Conservation (phyloP, 257 asterid species). For the Solanum habrochaites region DNA sequence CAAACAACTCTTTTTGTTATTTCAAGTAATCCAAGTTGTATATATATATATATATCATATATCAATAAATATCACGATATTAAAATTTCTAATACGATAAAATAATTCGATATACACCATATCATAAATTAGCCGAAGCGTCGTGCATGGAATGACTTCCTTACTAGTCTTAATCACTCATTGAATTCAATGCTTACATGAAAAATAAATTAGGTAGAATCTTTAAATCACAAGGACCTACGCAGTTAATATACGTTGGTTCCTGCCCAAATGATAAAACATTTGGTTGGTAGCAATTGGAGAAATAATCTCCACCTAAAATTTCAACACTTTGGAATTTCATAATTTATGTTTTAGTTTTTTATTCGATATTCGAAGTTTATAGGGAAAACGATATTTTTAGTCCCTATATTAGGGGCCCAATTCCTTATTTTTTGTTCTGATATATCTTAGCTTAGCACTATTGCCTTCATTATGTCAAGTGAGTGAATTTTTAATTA, state of each 20-base stretch:
- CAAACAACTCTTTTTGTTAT: background rate
- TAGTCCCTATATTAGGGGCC: too few species aligned
- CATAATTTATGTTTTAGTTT: too few species aligned
- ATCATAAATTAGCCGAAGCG: background rate
- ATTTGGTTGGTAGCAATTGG: background rate
- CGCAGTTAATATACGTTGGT: background rate
- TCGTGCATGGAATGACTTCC: background rate
- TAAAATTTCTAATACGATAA: background rate
- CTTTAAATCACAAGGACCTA: background rate
- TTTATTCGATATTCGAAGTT: too few species aligned
- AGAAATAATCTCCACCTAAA: background rate
- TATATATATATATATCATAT: too few species aligned
- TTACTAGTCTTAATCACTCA: background rate
- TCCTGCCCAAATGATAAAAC: background rate
- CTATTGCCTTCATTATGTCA: too few species aligned
- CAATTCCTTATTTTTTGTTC: too few species aligned
- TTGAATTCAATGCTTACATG: background rate
- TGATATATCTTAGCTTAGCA: too few species aligned
- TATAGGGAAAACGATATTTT: too few species aligned
- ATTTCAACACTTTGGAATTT: background rate
- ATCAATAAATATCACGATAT: too few species aligned
- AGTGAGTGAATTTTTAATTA: too few species aligned
- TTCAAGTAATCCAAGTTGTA: too few species aligned
- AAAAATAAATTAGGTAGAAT: background rate
- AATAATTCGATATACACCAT: too few species aligned